A percentile compares a stretch with the other conserved stretches of the same genome.
Evolutionary conservation across 208 protist species (phyloP).

Genomic region (Endotrypanum monterogeii): DNA sequence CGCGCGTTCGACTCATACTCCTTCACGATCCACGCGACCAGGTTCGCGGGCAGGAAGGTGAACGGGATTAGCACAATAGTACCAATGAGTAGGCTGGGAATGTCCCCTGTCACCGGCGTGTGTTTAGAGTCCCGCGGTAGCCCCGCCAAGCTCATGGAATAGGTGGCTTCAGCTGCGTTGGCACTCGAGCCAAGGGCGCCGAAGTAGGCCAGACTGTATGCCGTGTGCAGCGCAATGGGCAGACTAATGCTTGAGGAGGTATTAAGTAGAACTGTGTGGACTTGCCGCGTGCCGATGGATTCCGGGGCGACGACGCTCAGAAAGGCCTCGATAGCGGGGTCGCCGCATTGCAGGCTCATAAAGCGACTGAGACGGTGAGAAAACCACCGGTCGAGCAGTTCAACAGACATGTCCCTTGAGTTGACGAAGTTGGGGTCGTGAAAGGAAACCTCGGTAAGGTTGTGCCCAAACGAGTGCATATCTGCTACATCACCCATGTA

Average conservation of each 20-base stretch:
- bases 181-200: constrained; percentile 15
- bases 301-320: constrained; percentile 21
- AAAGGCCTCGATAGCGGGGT: constrained; percentile 9
- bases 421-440: constrained; percentile 26
- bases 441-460: constrained; percentile 7
- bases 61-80: constrained; percentile 72
- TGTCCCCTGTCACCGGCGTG: constrained; percentile 6
- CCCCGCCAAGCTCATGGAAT: constrained; percentile 24
- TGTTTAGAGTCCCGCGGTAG: constrained; percentile 16
- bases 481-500: constrained; percentile 22
- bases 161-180: constrained; percentile 3
- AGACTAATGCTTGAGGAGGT: constrained; percentile 40
- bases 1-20: constrained; percentile 69
- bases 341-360: constrained; percentile 35
- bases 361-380: constrained; percentile 30
- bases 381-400: constrained; percentile 47
- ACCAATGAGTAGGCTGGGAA: constrained; percentile 38
- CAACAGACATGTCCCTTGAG: constrained; percentile 18
- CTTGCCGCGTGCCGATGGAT: constrained; percentile 12
- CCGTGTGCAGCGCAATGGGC: constrained; percentile 28
- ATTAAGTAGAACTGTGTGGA: constrained; percentile 40
- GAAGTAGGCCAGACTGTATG: constrained; percentile 25
- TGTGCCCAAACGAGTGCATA: constrained; percentile 3
- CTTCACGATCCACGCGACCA: constrained; percentile 74
- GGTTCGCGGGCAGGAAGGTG: constrained; percentile 65